phyloP scores from a whole-genome alignment of 1,284 basidiomycete genomes.

The Melampsora americana region DNA sequence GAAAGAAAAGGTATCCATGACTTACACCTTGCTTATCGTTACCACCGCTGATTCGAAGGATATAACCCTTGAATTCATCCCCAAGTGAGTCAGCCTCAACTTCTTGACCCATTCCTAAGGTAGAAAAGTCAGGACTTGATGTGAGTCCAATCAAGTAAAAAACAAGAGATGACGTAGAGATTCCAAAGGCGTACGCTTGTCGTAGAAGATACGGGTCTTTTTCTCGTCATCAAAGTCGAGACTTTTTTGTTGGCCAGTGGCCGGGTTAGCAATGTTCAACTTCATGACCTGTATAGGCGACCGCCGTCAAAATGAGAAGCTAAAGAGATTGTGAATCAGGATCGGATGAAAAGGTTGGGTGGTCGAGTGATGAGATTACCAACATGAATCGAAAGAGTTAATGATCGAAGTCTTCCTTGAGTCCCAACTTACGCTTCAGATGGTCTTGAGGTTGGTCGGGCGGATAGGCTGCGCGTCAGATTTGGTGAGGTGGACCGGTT shows the following conservation, averaged over 20 bases:
- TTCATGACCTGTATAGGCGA: slow-evolving; percentile 65
- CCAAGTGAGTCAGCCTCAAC: slow-evolving; percentile 85
- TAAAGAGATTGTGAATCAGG: slow-evolving; percentile 40
- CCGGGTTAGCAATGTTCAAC: slow-evolving; percentile 88
- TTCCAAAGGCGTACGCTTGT: slow-evolving; percentile 61
- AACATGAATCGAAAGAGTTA: slow-evolving; percentile 1
- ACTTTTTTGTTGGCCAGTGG: slow-evolving; percentile 91
- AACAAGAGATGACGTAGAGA: neutral
- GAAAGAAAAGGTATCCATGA: too few relatives aligned
- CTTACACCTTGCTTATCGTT: slow-evolving; percentile 67
- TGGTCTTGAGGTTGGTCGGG: slow-evolving; percentile 11
- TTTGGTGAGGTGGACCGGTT: neutral
- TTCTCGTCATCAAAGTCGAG: slow-evolving; percentile 49
- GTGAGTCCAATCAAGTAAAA: neutral
- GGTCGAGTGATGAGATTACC: neutral
- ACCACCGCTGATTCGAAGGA: slow-evolving; percentile 93
- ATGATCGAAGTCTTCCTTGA: slow-evolving; percentile 20
- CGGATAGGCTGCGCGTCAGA: neutral
- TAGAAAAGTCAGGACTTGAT: neutral
- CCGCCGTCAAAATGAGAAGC: slow-evolving; percentile 48
- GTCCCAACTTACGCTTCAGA: slow-evolving; percentile 27
- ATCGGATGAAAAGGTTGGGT: neutral
- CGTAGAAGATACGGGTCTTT: slow-evolving; percentile 76
- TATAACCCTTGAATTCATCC: slow-evolving; percentile 95
- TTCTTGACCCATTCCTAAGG: slow-evolving; percentile 79